These are phyloP conservation scores for Triticum timopheevii DNA, from an alignment of 176 grass and related monocot species.

Conservation along the genomic window DNA sequence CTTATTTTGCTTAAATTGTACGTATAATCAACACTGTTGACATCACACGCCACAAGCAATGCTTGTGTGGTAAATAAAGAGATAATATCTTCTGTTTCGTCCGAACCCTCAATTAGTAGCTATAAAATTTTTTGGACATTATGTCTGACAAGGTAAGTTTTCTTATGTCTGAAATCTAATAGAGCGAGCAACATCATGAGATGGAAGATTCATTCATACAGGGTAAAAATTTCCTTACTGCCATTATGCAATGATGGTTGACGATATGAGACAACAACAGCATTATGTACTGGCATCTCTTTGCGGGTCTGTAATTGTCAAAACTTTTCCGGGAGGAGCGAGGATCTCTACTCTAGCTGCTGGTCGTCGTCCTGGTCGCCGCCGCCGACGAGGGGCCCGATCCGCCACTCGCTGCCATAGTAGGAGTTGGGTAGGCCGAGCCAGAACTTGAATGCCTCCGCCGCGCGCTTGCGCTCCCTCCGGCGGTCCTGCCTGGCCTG, in stretches of 20 bases:
- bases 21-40: neutral
- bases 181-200: neutral
- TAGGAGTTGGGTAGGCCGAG: slow-evolving; percentile 89
- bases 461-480: slow-evolving; percentile 66
- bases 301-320: neutral
- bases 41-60: slow-evolving; percentile 16
- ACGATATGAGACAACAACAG: neutral
- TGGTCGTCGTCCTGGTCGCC: neutral
- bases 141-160: neutral
- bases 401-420: slow-evolving; percentile 76
- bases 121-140: neutral
- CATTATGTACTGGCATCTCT: neutral
- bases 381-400: neutral
- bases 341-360: neutral
- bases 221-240: neutral
- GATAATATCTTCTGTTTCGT: neutral
- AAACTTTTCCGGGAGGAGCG: neutral
- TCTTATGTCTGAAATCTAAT: neutral
- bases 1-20: neutral
- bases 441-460: slow-evolving; percentile 96
- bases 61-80: slow-evolving; percentile 11
- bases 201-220: neutral
- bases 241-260: neutral
- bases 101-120: neutral
- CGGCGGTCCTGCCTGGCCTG: slow-evolving; percentile 76